Evolutionary conservation across 306 rosid species (phyloP).

Genomic region (Cucurbita pepo): DNA sequence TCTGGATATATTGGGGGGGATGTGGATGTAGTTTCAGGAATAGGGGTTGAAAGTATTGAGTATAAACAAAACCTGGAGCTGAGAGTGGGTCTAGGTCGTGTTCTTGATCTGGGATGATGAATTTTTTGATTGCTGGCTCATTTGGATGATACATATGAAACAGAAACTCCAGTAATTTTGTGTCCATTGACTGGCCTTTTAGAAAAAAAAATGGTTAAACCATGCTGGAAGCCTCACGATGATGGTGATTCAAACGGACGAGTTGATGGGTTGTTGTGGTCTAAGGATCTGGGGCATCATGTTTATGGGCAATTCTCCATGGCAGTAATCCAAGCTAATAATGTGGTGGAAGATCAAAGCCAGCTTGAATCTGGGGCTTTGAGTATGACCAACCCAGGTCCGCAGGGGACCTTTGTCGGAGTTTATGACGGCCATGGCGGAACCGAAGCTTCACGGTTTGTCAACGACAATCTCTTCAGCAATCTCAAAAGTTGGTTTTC

Average conservation of each 20-base stretch:
- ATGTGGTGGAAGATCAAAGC: constrained; percentile 56
- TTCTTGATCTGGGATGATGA: constrained; percentile 14
- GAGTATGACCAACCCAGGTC: constrained; percentile 31
- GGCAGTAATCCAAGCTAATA: constrained; percentile 81
- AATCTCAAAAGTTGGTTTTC: constrained; percentile 57
- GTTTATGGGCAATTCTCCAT: constrained; percentile 65
- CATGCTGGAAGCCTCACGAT: constrained; percentile 48
- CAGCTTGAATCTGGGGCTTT: constrained; percentile 69
- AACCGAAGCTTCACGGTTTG: constrained; percentile 50
- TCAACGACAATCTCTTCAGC: constrained; percentile 49
- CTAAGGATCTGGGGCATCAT: constrained; percentile 71
- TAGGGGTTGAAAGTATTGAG: constrained; percentile 19
- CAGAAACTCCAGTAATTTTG: constrained; percentile 2
- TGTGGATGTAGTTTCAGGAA: constrained; percentile 15
- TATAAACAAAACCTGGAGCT: constrained; percentile 21
- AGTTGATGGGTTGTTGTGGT: constrained; percentile 62
- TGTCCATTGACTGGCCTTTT: neutral
- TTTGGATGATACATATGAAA: constrained; percentile 20
- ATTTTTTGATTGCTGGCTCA: constrained; percentile 11
- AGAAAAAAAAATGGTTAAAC: constrained; percentile 35
- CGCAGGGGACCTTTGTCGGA: constrained; percentile 60
- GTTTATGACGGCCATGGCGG: constrained; percentile 91
- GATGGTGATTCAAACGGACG: constrained; percentile 37
- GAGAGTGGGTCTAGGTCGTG: constrained; percentile 2
- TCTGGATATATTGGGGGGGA: constrained; percentile 26